Evolutionary conservation across 257 asterid species (phyloP).

Genomic region (Henckelia pumila): DNA sequence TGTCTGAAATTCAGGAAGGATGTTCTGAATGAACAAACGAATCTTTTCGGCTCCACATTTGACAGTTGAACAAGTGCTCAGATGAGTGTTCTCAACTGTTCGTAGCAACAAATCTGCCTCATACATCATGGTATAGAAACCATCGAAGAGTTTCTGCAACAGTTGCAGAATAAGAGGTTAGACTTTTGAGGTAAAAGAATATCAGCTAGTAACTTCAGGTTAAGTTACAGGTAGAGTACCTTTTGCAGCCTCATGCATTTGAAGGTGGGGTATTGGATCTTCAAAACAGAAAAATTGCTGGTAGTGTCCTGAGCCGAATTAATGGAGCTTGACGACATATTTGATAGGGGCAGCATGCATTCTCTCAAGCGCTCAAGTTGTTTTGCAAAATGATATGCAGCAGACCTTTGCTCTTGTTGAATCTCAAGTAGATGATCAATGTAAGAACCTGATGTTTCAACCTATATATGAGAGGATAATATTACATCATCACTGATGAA

Average conservation of each 20-base stretch:
- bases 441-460: constrained; percentile 61
- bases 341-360: constrained; percentile 58
- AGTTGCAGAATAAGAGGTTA: constrained; percentile 15
- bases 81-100: constrained; percentile 54
- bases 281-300: constrained; percentile 28
- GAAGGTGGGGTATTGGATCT: constrained; percentile 51
- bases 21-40: constrained; percentile 41
- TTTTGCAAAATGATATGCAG: constrained; percentile 54
- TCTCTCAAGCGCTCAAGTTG: constrained; percentile 59
- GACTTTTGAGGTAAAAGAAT: constrained; percentile 15
- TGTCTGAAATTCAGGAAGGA: constrained; percentile 55
- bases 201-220: not conserved
- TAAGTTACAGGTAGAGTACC: constrained; percentile 38
- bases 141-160: constrained; percentile 83
- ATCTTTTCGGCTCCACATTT: constrained; percentile 47
- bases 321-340: constrained; percentile 44
- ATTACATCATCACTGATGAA: constrained; percentile 4
- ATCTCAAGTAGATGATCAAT: constrained; percentile 73
- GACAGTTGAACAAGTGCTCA: constrained; percentile 55
- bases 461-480: constrained; percentile 44
- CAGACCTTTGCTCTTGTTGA: constrained; percentile 90
- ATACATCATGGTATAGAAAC: constrained; percentile 51
- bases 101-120: constrained; percentile 64
- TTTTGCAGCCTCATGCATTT: constrained; percentile 90
- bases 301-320: constrained; percentile 21